A percentile compares a stretch with the other conserved stretches of the same genome.
phyloP scores from a whole-genome alignment of 805 yeast species.

The Lipomyces starkeyi region DNA sequence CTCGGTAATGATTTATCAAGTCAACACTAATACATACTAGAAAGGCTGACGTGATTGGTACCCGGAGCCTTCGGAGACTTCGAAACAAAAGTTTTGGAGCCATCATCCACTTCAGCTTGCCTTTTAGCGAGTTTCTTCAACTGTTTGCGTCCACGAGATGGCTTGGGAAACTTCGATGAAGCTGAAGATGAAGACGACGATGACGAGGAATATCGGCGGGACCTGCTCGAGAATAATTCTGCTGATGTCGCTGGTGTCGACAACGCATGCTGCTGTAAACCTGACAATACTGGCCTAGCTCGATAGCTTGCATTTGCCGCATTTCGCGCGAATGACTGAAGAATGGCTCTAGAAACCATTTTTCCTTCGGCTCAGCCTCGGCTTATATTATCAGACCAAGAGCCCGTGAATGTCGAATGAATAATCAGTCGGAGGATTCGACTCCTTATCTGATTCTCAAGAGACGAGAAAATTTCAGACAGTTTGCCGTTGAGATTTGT shows the following conservation, averaged over 20 bases:
- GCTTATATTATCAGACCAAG: background rate
- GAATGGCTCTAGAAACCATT: conserved; percentile 1
- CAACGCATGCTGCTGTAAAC: background rate
- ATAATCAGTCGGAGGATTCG: background rate
- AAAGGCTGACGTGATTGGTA: conserved; percentile 15
- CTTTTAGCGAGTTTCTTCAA: conserved; percentile 12
- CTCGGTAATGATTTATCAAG: background rate
- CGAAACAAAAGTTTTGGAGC: background rate
- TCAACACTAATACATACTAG: conserved; percentile 11
- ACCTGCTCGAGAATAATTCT: conserved; percentile 4
- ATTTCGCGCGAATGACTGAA: background rate
- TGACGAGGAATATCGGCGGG: conserved; percentile 17
- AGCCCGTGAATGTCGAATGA: background rate
- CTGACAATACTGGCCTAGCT: background rate
- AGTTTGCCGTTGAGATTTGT: background rate
- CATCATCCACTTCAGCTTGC: conserved; percentile 5
- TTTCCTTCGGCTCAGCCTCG: background rate
- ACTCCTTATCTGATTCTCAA: conserved; percentile 3
- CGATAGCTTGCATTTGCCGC: conserved; percentile 1
- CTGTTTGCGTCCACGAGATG: conserved; percentile 22
- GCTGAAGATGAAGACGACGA: conserved; percentile 9
- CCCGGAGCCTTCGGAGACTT: conserved; percentile 14
- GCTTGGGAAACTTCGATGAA: conserved; percentile 9
- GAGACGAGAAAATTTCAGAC: background rate
- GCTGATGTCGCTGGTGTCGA: background rate